These are phyloP conservation scores for Cupressus sempervirens DNA, from an alignment of 75 land plant genomes.

Conservation along the genomic window DNA sequence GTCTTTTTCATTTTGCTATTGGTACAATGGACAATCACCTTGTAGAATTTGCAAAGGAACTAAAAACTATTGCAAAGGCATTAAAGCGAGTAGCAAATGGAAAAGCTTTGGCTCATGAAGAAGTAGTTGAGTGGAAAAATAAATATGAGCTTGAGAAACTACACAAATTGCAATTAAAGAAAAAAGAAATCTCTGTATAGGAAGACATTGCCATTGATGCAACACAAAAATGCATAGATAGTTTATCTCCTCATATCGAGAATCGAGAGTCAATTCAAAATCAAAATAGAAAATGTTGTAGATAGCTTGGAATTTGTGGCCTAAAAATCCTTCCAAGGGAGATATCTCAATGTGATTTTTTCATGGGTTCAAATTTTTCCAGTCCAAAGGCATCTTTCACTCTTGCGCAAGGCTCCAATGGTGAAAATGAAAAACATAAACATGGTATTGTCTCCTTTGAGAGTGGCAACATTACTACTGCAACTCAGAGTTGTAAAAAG, in stretches of 20 bases:
- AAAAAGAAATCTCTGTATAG: background rate
- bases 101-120: no score
- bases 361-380: constrained; percentile 4
- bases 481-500: no score
- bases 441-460: no score
- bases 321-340: constrained; percentile 60
- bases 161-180: no score
- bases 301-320: constrained; percentile 62
- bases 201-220: background rate
- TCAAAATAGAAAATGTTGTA: constrained; percentile 40
- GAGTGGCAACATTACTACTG: no score
- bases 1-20: constrained; percentile 27
- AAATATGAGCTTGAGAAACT: no score
- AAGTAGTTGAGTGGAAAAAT: no score
- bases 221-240: background rate
- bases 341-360: constrained; percentile 17
- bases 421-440: no score
- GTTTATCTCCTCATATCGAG: background rate
- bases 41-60: constrained; percentile 63
- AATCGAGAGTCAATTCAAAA: constrained; percentile 3
- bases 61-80: no score
- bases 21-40: constrained; percentile 57
- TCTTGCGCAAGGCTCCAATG: no score
- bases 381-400: constrained; percentile 62
- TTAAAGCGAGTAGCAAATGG: no score